Conservation (phyloP, 106 monocot species). For the Acorus gramineus region DNA sequence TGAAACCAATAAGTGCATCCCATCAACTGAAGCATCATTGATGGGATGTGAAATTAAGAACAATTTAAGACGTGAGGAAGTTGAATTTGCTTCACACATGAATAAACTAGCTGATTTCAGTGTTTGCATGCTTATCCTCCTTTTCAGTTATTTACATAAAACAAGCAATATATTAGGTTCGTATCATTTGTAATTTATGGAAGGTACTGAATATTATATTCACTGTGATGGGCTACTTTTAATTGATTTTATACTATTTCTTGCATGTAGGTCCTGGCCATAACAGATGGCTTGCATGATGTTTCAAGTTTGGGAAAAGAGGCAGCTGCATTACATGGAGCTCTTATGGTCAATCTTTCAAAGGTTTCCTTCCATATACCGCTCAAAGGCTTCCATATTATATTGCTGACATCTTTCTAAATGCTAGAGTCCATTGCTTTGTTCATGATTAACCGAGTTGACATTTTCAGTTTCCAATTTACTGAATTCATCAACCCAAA, state of each 20-base stretch:
- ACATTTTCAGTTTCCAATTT: background rate
- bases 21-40: too few species aligned
- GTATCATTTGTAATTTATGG: background rate
- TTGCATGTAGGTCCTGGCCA: conserved; percentile 64
- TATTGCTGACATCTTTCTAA: background rate
- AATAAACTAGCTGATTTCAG: too few species aligned
- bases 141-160: too few species aligned
- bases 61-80: too few species aligned
- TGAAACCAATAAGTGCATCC: too few species aligned
- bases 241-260: background rate
- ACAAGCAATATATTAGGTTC: too few species aligned
- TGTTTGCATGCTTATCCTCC: too few species aligned
- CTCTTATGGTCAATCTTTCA: conserved; percentile 57
- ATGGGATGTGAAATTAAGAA: too few species aligned
- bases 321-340: conserved; percentile 50
- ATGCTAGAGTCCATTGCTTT: background rate
- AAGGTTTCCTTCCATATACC: conserved; percentile 33
- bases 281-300: conserved; percentile 79
- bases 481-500: background rate
- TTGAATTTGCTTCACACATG: too few species aligned
- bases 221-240: background rate
- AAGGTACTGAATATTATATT: background rate
- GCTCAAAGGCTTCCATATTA: background rate
- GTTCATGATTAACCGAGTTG: background rate
- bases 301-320: conserved; percentile 76